Evolutionary conservation across 2,329 filamentous ascomycete genomes (phyloP), one percentile per base, ranked within the genome.

Genomic region (Trichoderma sp.): DNA sequence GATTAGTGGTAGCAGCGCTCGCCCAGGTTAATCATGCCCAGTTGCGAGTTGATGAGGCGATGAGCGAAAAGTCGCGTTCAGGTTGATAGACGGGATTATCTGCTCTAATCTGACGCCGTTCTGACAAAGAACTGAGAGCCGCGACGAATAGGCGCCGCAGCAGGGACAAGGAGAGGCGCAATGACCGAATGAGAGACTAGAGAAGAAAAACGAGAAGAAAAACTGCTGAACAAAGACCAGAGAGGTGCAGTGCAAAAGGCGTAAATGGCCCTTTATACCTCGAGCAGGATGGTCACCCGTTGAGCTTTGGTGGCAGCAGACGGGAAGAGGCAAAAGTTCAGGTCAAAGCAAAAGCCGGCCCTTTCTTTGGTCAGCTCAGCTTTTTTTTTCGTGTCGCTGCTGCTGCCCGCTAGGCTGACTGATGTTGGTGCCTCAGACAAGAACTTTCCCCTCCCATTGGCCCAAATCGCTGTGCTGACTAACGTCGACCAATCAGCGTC

Each of bases 401-500:
- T 63, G 66, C 68, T 66, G 57, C 47, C 64, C 34, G 28, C 53
- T 32, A 28, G 71, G 68, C 71, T 65, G 66, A 71, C 71, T 59
- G 43, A 69, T 64, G 74, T 79, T 80, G 79, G 77, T 81, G 79
- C 80, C 79, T 81, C 79, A 80, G 79, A 79, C 79, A 77, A 76
- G 57, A 78, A 79, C 66, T 77, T 75, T 70, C 66, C 71, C 39
- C 65, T 73, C 75, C 76, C 72, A 80, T 80, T 80, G 80, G 80
- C 70, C 62, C 69, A 6, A 61, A 43, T 3, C 17, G 6, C 43
- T 13, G 17, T 68, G 76, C 74, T 78, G 75, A 78, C 76, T 76
- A 77, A 77, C 66, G 5, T 9, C 6, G 12, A 39, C 80, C 79
- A 81, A 81, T 81, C 69, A 78, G 47, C 73, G 47, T 1, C 3